Evolutionary conservation across 345 rosid species (phyloP), one percentile per base, ranked within the genome.

Genomic region (Kernera saxatilis): DNA sequence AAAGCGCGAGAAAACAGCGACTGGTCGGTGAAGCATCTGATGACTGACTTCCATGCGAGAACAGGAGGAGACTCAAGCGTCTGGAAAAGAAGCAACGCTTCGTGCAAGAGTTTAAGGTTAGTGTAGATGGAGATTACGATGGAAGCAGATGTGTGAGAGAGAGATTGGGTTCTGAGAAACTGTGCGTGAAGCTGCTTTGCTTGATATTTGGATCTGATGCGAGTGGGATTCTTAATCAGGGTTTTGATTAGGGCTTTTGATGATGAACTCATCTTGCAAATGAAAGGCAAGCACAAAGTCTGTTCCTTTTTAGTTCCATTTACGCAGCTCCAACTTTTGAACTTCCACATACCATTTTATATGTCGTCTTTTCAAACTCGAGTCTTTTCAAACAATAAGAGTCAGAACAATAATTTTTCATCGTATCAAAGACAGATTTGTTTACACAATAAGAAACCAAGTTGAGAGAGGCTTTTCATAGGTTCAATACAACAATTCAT

Each of bases 181-280:
- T 90, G 87, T 44, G 90, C 93, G 71, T 90, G 96, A 45, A 88
- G 80, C 75, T 88, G 91, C 65, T 84, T 84, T 1, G 86, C 95
- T 73, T 85, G 84, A 61, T 19, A 59, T 43, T 69, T 79, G 53
- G 91, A 69, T 63, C 26, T 75, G 62, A 86, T 64, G 19, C 65
- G 49, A 17, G 27, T 18, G 0, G 90, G 84, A 27, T 71, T 71
- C 60, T 46, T 72, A 21, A 88, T 78, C 6, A 85, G 64, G 58
- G 72, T 73, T 70, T 68, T 78, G 58, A 86, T 71, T 32, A 78
- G 46, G 39, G 67, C 22, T 75, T 78, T 78, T 6, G 88, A 13
- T 22, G 88, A 15, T 15, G 76, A 49, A 61, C 66, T 27, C 89
- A 83, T 84, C 2, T 67, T 32, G 10, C 3, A 5, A 43, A 18